Conservation (phyloP, 2,329 filamentous ascomycete species). For the Sporothrix sp. region DNA sequence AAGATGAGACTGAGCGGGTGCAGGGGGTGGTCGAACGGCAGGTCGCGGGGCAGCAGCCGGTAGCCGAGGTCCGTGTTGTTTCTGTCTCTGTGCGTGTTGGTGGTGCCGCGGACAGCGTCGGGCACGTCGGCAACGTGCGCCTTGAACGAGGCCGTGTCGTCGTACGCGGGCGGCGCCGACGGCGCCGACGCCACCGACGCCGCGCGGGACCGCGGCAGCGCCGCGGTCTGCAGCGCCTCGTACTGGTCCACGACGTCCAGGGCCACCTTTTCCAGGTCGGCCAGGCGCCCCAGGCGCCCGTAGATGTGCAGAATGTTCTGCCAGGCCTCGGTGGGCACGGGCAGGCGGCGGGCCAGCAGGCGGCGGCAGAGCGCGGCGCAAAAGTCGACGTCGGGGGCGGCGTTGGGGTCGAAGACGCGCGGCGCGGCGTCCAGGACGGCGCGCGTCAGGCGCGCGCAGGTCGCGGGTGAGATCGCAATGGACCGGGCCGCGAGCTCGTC, state of each 20-base stretch:
- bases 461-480: slow-evolving; percentile 23
- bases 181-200: background rate
- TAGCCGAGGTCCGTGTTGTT: slow-evolving; percentile 25
- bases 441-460: slow-evolving; percentile 22
- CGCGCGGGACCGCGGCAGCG: background rate
- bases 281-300: slow-evolving; percentile 33
- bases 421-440: slow-evolving; percentile 24
- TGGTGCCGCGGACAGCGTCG: slow-evolving; percentile 21
- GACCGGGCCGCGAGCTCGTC: slow-evolving; percentile 29
- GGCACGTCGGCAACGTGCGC: slow-evolving; percentile 37
- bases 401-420: slow-evolving; percentile 17
- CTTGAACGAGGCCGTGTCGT: slow-evolving; percentile 30
- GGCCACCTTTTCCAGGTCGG: slow-evolving; percentile 36
- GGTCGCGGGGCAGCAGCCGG: slow-evolving; percentile 31
- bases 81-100: background rate
- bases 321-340: slow-evolving; percentile 34
- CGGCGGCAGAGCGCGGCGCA: slow-evolving; percentile 27
- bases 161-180: background rate
- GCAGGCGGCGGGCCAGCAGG: slow-evolving; percentile 31
- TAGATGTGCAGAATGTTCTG: slow-evolving; percentile 35
- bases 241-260: slow-evolving; percentile 35
- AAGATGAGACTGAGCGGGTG: slow-evolving; percentile 43
- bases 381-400: slow-evolving; percentile 21
- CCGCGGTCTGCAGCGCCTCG: slow-evolving; percentile 16
- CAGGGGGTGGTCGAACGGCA: slow-evolving; percentile 30